Base-by-base conservation (phyloP, 805 yeast species). In the Wickerhamomyces sydowiorum region DNA sequence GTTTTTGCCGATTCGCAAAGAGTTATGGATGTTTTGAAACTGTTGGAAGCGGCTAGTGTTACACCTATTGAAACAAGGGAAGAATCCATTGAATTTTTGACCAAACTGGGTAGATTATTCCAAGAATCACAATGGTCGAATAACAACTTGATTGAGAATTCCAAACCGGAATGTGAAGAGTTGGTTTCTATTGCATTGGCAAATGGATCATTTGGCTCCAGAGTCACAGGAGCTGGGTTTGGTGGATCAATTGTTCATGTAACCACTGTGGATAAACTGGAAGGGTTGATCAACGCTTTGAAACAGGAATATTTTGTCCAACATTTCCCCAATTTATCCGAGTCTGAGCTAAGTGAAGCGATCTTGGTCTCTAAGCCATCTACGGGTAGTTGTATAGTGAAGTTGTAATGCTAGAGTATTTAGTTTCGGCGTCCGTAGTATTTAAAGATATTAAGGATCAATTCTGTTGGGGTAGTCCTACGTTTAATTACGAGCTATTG, bases 141-240 rank as follows among this genome's bases (percentile, higher is more conserved):
- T 40, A 62, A 68, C 27, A 48, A 61, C 23, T 58, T 67, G 28
- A 76, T 70, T 60, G 70, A 78, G 42, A 76, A 82, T 41, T 78
- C 86, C 4, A 73, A 75, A 47, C 68, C 67, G 1, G 80, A 73
- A 46, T 70, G 80, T 42, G 76, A 81, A 42, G 58, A 61, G 12
- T 57, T 82, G 31, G 76, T 83, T 52, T 41, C 54, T 8, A 71
- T 82, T 39, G 87, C 86, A 3, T 56, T 65, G 32, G 55, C 48
- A 2, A 68, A 73, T 45, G 89, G 88, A 4, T 67, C 86, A 1
- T 67, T 61, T 44, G 89, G 89, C 15, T 76, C 86, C 1, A 68
- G 90, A 41, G 70, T 80, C n/a, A 82, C 89, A 9, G 90, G 89
- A 22, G 89, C 90, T 17, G 90, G 90, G 4, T 82, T 80, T 72